Evolutionary conservation across 208 protist species (phyloP), one percentile per base, ranked within the genome.

Genomic region (Crithidia bombi): DNA sequence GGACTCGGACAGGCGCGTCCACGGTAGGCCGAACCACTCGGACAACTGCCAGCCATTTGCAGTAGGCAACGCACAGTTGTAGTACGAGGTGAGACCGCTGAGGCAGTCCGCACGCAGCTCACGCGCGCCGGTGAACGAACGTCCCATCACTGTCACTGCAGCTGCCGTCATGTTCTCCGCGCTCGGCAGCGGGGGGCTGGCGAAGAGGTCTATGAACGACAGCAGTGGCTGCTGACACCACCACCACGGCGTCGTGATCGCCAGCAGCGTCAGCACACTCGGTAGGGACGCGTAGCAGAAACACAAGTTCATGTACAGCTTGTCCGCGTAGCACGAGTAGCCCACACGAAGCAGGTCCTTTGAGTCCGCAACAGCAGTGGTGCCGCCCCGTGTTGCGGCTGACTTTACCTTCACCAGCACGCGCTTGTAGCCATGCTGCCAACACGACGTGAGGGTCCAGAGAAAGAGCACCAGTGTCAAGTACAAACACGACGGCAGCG

Each of bases 321-420:
- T 77, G 58, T 91, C 85, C 5, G n/a, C 33, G 69, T 85, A 91
- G 65, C 52, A 78, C 12, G 85, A 91, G 66, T 84, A 85, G 25
- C 82, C 85, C 1, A 86, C 54, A 23, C 57, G 69, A 3, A 72
- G 33, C 35, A 43, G 78, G n/a, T 25, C 44, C 52, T 77, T 30
- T 5, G 4, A 5, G 47, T 46, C 35, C 21, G 36, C 47, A 3
- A 28, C 36, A 6, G 32, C 17, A 15, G 47, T 49, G 47, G 6
- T 44, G 14, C 12, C 47, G 6, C n/a, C n/a, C n/a, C n/a, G n/a
- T n/a, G n/a, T n/a, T n/a, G 44, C 52, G 12, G 33, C 25, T 6
- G 32, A 33, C 61, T 64, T 65, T 62, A 79, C 23, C 52, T 55
- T 65, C 49, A 86, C 86, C 28, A 83, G 55, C 3, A 89, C 79